phyloP scores from a whole-genome alignment of 2,329 filamentous ascomycete species.

The Exophiala calicioides region DNA sequence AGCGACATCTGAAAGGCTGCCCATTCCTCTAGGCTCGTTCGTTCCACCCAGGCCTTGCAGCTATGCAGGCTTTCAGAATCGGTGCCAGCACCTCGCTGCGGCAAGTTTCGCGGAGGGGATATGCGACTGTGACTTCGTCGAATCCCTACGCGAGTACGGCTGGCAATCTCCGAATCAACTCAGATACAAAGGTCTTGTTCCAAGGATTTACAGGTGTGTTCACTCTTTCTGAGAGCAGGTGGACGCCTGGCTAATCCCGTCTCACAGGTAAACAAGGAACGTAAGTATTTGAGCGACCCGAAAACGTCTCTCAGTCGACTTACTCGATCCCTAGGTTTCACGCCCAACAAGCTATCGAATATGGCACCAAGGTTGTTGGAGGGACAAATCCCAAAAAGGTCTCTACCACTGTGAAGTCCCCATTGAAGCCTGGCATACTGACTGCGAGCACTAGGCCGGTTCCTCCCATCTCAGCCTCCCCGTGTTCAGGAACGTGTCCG shows the following conservation, averaged over 20 bases:
- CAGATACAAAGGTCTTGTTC: constrained; percentile 90
- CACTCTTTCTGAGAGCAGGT: constrained; percentile 66
- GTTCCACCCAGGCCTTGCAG: constrained; percentile 9
- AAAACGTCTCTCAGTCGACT: no score
- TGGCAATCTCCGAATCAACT: constrained; percentile 88
- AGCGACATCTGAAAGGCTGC: no score
- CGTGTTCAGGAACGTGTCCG: constrained; percentile 85
- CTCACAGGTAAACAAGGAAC: constrained; percentile 28
- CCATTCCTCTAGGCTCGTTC: constrained; percentile 2
- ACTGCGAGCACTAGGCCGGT: constrained; percentile 59
- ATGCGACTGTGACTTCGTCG: constrained; percentile 69
- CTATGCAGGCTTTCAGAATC: constrained; percentile 84
- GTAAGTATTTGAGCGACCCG: no score
- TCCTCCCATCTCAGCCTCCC: constrained; percentile 84
- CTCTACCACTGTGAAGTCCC: neutral
- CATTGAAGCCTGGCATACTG: constrained; percentile 2
- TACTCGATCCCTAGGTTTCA: constrained; percentile 97
- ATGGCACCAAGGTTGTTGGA: constrained; percentile 96
- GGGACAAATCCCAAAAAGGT: constrained; percentile 97
- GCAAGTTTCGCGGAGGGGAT: constrained; percentile 67
- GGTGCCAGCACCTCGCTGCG: constrained; percentile 69
- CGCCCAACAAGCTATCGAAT: constrained; percentile 95
- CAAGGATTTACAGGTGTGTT: constrained; percentile 74
- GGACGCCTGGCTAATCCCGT: constrained; percentile 40
- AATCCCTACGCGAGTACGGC: constrained; percentile 63